Evolutionary conservation across 78 protist genomes (phyloP).

Genomic region (Chrysochromulina tobinii): DNA sequence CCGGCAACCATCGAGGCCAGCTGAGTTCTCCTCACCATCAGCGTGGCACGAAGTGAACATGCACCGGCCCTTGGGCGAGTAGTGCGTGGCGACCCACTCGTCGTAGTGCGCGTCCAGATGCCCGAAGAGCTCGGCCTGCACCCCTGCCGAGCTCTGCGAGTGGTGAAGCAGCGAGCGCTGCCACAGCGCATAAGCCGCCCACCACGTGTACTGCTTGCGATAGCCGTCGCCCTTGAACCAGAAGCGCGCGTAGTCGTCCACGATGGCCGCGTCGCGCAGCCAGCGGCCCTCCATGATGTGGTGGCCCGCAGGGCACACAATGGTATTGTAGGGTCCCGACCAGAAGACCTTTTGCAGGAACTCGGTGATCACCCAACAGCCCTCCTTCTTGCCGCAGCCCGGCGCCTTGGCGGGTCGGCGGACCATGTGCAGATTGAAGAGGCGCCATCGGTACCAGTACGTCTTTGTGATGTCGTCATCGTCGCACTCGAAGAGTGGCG

Average conservation of each 20-base stretch:
- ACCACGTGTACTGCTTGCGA: neutral
- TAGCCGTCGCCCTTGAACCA: neutral
- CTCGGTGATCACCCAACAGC: too few species aligned
- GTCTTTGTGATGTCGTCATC: too few species aligned
- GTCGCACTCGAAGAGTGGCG: too few species aligned
- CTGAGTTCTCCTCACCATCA: neutral
- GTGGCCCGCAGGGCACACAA: neutral
- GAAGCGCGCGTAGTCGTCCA: slow-evolving; percentile 5
- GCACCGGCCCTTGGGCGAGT: neutral
- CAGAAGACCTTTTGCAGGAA: neutral
- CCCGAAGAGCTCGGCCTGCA: neutral
- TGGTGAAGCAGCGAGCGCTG: neutral
- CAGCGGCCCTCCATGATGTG: neutral
- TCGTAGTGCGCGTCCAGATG: neutral
- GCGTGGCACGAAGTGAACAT: neutral
- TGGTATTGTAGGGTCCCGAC: neutral
- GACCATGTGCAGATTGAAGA: too few species aligned
- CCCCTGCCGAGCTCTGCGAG: neutral
- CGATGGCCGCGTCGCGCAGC: neutral
- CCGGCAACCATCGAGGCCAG: neutral
- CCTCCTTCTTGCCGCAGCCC: too few species aligned
- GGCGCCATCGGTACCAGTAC: too few species aligned
- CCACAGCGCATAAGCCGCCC: neutral
- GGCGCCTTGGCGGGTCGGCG: too few species aligned
- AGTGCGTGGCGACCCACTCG: neutral